These are phyloP conservation scores for Haematococcus lacustris DNA, from an alignment of 139 green algal genomes.

Conservation along the genomic window DNA sequence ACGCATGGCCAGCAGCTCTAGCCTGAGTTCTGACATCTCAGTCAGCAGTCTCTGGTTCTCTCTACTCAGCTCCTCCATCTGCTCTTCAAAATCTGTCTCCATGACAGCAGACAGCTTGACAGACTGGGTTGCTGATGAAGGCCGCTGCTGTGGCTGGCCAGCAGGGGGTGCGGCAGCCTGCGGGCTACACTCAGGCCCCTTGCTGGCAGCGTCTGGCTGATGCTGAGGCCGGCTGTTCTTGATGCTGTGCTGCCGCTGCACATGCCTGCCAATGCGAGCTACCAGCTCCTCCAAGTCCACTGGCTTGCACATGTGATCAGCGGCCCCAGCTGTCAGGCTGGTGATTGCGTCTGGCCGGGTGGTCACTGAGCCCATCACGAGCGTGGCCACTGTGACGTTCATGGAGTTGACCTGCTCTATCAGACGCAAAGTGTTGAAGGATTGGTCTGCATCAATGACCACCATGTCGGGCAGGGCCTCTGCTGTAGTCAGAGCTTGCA, in stretches of 20 bases:
- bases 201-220: too few species aligned
- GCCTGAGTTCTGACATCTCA: too few species aligned
- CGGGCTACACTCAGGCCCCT: too few species aligned
- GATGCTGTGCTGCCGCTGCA: constrained; percentile 26
- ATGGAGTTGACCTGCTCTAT: constrained; percentile 16
- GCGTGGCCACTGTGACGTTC: constrained; percentile 25
- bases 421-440: constrained; percentile 13
- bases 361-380: constrained; percentile 10
- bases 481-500: constrained; percentile 3
- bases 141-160: too few species aligned
- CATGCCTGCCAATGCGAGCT: constrained; percentile 31
- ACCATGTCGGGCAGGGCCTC: constrained; percentile 24
- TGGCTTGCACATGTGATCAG: constrained; percentile 20
- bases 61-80: too few species aligned
- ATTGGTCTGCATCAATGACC: constrained; percentile 18
- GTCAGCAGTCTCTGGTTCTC: too few species aligned
- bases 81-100: too few species aligned
- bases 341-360: not conserved
- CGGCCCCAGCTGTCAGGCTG: constrained; percentile 18
- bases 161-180: too few species aligned
- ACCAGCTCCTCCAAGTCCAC: constrained; percentile 32
- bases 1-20: too few species aligned
- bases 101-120: too few species aligned
- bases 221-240: too few species aligned
- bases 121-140: too few species aligned